Evolutionary conservation across 495 filamentous ascomycete species (phyloP), one percentile per base, ranked within the genome.

Genomic region (Terfezia claveryi): DNA sequence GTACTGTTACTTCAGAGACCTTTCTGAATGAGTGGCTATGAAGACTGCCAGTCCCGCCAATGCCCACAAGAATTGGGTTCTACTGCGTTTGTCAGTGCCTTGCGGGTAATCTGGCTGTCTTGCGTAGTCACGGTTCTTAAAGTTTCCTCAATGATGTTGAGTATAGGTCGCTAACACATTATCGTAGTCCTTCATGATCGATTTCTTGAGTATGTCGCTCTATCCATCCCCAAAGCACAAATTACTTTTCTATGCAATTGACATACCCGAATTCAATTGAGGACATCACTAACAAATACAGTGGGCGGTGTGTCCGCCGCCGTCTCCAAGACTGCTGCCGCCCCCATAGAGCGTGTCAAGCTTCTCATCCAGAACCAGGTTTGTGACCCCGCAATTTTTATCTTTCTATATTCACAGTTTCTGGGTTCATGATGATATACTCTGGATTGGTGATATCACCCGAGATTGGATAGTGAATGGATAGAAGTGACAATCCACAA

Each of bases 341-440:
- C 91, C 75, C 91, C 91, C 74, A 98, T 98, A 67, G 91, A 98
- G 87, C 91, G 91, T 85, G 82, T 98, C 76, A 98, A 98, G 87
- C 91, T 98, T 68, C 85, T 98, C 66, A 93, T 98, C 78, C 91
- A 98, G 80, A 98, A 96, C 78, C 91, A 98, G 83, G 89, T 95
- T 80, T 58, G 85, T 73, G 50, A 52, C 12, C 27, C 27, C 27
- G 4, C 1, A 32, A 32, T 32, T 0, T 46, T 9, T 46, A 46
- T 9, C 41, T 46, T 16, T 16, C 17, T 46, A 36, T 38, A 10
- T 10, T 10, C 4, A 8, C 4, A 9, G 51, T 32, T 32, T 20
- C 14, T 4, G 49, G 11, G 32, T 23, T 16, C 14, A 10, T 51
- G 20, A 20, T 23, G 27, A 32, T 32, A 32, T 5, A 32, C 27